These are phyloP conservation scores for Royoungia palumana DNA, from an alignment of 768 basidiomycete species.

Conservation along the genomic window DNA sequence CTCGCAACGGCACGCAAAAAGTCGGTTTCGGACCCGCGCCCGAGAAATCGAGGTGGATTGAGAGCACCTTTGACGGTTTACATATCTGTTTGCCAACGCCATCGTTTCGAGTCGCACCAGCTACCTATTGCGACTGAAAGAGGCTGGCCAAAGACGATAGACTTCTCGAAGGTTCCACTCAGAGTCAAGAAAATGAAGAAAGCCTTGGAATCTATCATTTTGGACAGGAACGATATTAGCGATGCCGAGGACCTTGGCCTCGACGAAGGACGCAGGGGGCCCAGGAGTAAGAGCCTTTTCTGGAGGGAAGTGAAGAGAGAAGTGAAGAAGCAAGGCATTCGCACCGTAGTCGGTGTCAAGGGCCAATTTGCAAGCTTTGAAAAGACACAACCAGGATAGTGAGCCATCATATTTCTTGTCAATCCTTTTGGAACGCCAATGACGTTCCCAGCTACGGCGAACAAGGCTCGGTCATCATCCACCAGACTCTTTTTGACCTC, in stretches of 20 bases:
- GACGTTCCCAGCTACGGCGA: constrained; percentile 69
- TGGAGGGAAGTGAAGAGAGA: constrained; percentile 67
- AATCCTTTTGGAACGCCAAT: background rate
- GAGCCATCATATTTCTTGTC: constrained; percentile 37
- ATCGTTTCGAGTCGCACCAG: constrained; percentile 70
- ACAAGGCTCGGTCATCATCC: constrained; percentile 76
- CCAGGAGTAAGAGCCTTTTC: constrained; percentile 51
- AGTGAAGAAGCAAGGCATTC: constrained; percentile 61
- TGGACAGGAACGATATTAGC: constrained; percentile 36
- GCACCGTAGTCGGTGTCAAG: constrained; percentile 61
- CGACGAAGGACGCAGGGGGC: constrained; percentile 13
- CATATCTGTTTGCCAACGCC: constrained; percentile 70
- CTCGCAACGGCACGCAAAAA: constrained; percentile 49
- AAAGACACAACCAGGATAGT: constrained; percentile 89
- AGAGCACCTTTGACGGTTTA: constrained; percentile 49
- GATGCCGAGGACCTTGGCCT: constrained; percentile 16
- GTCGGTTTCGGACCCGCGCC: constrained; percentile 61
- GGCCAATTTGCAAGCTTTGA: constrained; percentile 80
- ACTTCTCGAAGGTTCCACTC: constrained; percentile 53
- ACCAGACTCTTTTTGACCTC: constrained; percentile 69
- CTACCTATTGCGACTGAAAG: constrained; percentile 66
- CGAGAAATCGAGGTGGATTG: constrained; percentile 65
- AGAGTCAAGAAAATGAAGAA: constrained; percentile 53
- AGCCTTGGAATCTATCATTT: constrained; percentile 48
- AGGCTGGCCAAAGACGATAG: constrained; percentile 76